A percentile compares a stretch with the other conserved stretches of the same genome.
These are phyloP conservation scores for Vaccinium macrocarpon DNA, from an alignment of 148 eudicot genomes.

Conservation along the genomic window DNA sequence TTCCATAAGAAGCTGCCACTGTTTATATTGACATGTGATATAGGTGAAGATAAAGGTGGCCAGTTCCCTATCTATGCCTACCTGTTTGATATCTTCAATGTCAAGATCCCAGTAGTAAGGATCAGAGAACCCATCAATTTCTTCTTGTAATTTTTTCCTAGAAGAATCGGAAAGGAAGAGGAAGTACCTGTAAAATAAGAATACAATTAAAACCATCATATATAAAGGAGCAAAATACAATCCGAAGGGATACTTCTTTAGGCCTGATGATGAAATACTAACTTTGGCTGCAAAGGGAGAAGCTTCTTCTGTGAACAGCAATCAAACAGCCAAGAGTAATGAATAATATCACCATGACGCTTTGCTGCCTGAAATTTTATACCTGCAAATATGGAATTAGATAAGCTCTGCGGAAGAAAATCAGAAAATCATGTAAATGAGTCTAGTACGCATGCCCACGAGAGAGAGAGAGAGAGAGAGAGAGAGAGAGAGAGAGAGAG, in stretches of 20 bases:
- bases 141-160: slow-evolving; percentile 67
- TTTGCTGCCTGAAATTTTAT: slow-evolving; percentile 90
- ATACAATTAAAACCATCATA: background rate
- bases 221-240: background rate
- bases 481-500: background rate
- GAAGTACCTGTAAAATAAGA: slow-evolving; percentile 46
- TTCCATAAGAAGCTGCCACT: background rate
- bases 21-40: background rate
- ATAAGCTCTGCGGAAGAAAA: background rate
- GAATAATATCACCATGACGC: slow-evolving; percentile 76
- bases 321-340: slow-evolving; percentile 83
- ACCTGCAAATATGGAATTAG: slow-evolving; percentile 32
- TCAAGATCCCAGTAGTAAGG: slow-evolving; percentile 72
- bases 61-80: slow-evolving; percentile 7
- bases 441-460: background rate
- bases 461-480: background rate
- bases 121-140: slow-evolving; percentile 84
- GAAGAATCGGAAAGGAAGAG: slow-evolving; percentile 69
- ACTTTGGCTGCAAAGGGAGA: slow-evolving; percentile 73
- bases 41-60: background rate
- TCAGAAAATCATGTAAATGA: background rate
- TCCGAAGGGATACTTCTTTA: background rate
- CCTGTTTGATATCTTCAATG: slow-evolving; percentile 68
- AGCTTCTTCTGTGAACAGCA: slow-evolving; percentile 78
- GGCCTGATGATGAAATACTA: slow-evolving; percentile 4